Evolutionary conservation across 1,284 basidiomycete species (phyloP), one percentile per base, ranked within the genome.

Genomic region (Ceratobasidium sp.): DNA sequence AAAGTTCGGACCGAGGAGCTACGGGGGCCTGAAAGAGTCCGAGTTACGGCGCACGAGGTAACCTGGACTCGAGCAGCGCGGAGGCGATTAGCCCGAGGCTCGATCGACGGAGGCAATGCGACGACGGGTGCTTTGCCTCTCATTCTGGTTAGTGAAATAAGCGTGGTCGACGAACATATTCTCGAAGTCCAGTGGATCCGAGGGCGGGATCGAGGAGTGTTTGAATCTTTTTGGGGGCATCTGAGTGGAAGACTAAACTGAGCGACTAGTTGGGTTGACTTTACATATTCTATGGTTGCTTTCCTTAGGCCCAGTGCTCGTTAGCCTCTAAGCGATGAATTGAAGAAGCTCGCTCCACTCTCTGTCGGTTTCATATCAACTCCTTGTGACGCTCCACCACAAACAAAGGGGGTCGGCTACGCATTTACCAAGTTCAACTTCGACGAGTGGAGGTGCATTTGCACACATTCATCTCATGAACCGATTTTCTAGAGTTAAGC

Each of bases 211-310:
- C 82, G 92, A 48, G 81, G 81, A 0, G 70, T 91, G 54, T 92
- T 94, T 61, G 93, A 95, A 81, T 90, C 90, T 54, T 92, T 96
- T 79, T 88, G 88, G 82, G 90, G 88, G 80, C 91, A 91, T 84
- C 82, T 93, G 0, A 81, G 86, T 52, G 82, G 85, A 57, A 89
- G 88, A 80, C 80, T 86, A 6, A 77, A 77, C 38, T 68, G 46
- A 68, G 28, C 26, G 57, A 28, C n/a, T n/a, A 33, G 56, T 66
- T 20, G 62, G 26, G 3, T 50, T 4, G 3, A 23, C 13, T 15
- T 54, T 48, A 64, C 20, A 44, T 42, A n/a, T 42, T 64, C 38
- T 40, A 44, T 20, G 3, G 4, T 40, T 12, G 20, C 17, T 2
- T 42, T 64, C 17, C 10, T 3, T 5, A 13, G 42, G 61, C 44